Percentiles rank a stretch among this genome's conserved stretches.
Conservation (phyloP, 1,284 basidiomycete species). For the Ceratobasidium sp. region DNA sequence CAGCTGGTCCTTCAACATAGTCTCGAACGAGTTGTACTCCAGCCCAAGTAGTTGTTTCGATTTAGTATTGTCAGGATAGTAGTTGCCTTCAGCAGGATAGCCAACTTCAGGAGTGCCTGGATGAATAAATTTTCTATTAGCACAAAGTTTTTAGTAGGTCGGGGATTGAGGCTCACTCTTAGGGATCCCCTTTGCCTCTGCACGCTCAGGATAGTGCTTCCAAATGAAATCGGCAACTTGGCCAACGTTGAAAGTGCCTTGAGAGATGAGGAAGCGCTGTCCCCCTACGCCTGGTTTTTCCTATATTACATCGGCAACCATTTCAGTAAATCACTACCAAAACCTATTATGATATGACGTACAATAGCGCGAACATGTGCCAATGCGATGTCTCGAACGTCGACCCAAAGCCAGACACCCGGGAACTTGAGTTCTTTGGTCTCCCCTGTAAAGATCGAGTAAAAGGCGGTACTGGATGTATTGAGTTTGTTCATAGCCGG, state of each 20-base stretch:
- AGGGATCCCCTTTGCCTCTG: conserved; percentile 22
- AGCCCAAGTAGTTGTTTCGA: conserved; percentile 35
- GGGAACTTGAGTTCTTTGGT: neutral
- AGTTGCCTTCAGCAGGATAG: conserved; percentile 32
- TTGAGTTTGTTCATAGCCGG: conserved; percentile 47
- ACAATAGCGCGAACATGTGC: conserved; percentile 25
- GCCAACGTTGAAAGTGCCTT: conserved; percentile 39
- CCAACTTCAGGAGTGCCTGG: conserved; percentile 34
- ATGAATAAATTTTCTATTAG: neutral
- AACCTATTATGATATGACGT: neutral
- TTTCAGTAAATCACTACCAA: neutral
- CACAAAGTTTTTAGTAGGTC: no score
- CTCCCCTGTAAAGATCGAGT: conserved; percentile 25
- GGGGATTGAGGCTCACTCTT: conserved; percentile 5
- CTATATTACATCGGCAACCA: neutral
- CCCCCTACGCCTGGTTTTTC: conserved; percentile 29
- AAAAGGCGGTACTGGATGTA: conserved; percentile 44
- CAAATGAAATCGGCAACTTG: conserved; percentile 36
- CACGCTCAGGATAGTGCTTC: conserved; percentile 39
- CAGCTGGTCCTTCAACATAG: conserved; percentile 38
- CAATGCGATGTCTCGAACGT: conserved; percentile 32
- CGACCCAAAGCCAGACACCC: conserved; percentile 19
- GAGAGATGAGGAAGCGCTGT: conserved; percentile 33
- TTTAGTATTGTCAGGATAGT: conserved; percentile 38
- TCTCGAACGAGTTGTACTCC: conserved; percentile 38